Evolutionary conservation across 768 basidiomycete species (phyloP).

Genomic region (Mycena kentingensis): DNA sequence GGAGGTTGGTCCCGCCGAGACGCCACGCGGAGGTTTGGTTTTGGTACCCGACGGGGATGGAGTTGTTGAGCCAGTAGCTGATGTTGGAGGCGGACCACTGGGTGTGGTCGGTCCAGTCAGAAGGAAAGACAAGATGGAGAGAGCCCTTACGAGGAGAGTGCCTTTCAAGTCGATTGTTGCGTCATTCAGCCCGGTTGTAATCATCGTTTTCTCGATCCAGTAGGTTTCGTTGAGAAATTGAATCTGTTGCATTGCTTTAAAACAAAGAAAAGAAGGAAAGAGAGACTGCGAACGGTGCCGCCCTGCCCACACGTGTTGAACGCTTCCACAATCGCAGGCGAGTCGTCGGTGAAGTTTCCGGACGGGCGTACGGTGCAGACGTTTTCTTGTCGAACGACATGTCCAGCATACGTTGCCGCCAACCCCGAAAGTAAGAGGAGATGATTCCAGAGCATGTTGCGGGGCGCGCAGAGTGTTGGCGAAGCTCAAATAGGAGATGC

Average conservation of each 20-base stretch:
- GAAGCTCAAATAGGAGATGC: too few species aligned
- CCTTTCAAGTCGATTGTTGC: constrained; percentile 36
- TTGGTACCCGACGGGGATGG: constrained; percentile 36
- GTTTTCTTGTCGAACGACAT: constrained; percentile 1
- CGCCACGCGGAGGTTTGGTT: constrained; percentile 41
- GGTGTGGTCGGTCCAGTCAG: too few species aligned
- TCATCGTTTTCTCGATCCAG: constrained; percentile 35
- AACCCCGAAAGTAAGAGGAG: background rate
- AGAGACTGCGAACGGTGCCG: background rate
- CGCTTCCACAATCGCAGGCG: constrained; percentile 28
- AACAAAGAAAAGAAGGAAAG: background rate
- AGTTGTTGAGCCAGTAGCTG: constrained; percentile 40
- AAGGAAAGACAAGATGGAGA: background rate
- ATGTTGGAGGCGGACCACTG: constrained; percentile 37
- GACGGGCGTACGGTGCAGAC: constrained; percentile 26
- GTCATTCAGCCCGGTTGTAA: constrained; percentile 36
- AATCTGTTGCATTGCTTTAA: constrained; percentile 20
- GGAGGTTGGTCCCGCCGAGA: constrained; percentile 35
- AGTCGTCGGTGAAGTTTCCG: constrained; percentile 26
- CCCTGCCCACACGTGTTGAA: constrained; percentile 19
- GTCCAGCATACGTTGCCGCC: constrained; percentile 4
- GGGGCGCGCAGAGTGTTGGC: too few species aligned
- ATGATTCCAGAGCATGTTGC: too few species aligned
- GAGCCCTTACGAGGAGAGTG: constrained; percentile 37
- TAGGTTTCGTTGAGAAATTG: constrained; percentile 35